Evolutionary conservation across 345 rosid species (phyloP).

Genomic region (Brassica juncea): DNA sequence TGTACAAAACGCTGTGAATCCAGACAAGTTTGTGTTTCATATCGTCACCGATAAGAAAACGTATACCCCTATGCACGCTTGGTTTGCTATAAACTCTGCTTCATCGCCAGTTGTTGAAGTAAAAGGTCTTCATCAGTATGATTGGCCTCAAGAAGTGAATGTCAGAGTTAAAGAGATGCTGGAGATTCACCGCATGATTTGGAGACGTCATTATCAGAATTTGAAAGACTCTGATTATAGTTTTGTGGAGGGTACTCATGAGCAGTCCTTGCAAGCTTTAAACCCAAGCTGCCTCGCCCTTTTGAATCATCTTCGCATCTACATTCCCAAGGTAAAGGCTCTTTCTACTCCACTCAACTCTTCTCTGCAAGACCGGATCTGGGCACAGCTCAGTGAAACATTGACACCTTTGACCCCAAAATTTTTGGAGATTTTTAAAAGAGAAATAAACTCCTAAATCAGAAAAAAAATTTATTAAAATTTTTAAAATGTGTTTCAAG

Average conservation of each 20-base stretch:
- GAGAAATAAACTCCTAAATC: too few relatives aligned
- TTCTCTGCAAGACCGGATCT: too few relatives aligned
- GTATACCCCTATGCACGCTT: slow-evolving; percentile 87
- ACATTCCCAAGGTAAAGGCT: slow-evolving; percentile 68
- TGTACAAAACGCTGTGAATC: slow-evolving; percentile 56
- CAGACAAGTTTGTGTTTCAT: slow-evolving; percentile 78
- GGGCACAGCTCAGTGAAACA: too few relatives aligned
- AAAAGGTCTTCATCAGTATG: slow-evolving; percentile 89
- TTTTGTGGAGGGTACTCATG: slow-evolving; percentile 42
- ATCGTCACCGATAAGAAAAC: slow-evolving; percentile 95
- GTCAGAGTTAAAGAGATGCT: slow-evolving; percentile 69
- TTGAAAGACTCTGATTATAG: slow-evolving; percentile 57
- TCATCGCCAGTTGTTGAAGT: slow-evolving; percentile 76
- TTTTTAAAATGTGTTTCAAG: too few relatives aligned
- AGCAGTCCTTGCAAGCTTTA: slow-evolving; percentile 54
- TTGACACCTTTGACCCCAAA: too few relatives aligned
- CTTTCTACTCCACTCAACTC: not conserved
- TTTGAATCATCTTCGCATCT: slow-evolving; percentile 82
- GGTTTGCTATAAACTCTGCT: slow-evolving; percentile 83
- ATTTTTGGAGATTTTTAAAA: too few relatives aligned
- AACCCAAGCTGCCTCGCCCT: slow-evolving; percentile 69
- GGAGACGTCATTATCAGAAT: slow-evolving; percentile 58
- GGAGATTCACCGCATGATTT: slow-evolving; percentile 65
- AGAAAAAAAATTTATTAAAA: too few relatives aligned
- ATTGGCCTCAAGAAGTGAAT: slow-evolving; percentile 82